A percentile compares a stretch with the other conserved stretches of the same genome.
Conservation (phyloP, 2,329 filamentous ascomycete genomes). For the Arthrobotrys iridis region DNA sequence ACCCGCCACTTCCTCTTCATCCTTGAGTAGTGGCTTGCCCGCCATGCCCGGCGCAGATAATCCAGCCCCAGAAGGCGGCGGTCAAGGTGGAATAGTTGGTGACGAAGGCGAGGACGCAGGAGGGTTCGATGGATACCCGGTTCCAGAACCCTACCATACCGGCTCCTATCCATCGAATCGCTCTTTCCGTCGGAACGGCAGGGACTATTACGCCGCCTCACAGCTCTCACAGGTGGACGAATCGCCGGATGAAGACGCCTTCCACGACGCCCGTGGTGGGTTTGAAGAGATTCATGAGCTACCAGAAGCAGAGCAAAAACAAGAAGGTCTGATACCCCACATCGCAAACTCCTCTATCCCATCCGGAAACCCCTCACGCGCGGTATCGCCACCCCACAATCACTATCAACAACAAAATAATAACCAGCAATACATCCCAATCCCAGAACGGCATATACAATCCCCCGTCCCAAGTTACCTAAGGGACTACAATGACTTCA, state of each 20-base stretch:
- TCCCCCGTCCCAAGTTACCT: conserved; percentile 13
- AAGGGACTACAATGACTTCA: conserved; percentile 18
- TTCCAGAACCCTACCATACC: background rate
- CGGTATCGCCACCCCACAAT: background rate
- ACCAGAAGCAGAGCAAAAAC: background rate
- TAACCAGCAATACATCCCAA: conserved; percentile 31
- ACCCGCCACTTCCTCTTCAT: conserved; percentile 2
- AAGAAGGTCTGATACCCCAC: background rate
- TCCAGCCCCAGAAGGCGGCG: conserved; percentile 7
- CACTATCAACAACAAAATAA: background rate
- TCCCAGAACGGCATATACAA: conserved; percentile 4
- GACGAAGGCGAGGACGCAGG: background rate
- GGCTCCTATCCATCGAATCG: background rate
- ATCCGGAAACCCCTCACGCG: conserved; percentile 10
- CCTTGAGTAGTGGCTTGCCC: conserved; percentile 21
- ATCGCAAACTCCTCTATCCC: conserved; percentile 10
- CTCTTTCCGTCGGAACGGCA: conserved; percentile 25
- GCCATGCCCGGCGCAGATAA: conserved; percentile 48
- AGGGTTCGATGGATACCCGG: conserved; percentile 1
- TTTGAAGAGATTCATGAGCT: background rate
- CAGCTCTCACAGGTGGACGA: conserved; percentile 38
- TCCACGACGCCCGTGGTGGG: conserved; percentile 11
- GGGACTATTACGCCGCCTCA: conserved; percentile 37
- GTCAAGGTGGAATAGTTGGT: background rate
- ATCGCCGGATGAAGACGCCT: conserved; percentile 33